Evolutionary conservation across 768 basidiomycete genomes (phyloP), one percentile per base, ranked within the genome.

Genomic region (Sarcodon aspratus): DNA sequence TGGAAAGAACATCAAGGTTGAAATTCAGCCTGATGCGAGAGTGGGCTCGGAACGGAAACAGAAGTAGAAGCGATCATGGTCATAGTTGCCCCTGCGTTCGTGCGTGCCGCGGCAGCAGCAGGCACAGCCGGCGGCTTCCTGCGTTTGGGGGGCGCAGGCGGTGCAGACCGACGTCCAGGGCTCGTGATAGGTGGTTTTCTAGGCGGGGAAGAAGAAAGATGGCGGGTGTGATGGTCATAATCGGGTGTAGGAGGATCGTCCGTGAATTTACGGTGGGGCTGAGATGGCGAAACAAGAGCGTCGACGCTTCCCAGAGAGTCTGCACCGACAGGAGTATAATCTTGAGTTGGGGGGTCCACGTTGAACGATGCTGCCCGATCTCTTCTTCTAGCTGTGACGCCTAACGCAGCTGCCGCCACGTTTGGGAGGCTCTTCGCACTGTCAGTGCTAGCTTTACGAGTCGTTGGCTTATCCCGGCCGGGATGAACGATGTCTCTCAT

Each of bases 71-170:
- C 68, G 36, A 85, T 82, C 1, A 80, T 69, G 7, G 78, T 79
- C 33, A 85, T 79, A 34, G 75, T 76, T 17, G 71, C 73, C 8
- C 77, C 79, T 11, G 72, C 57, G 48, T 72, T 69, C 0, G 71
- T 72, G 45, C 61, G 68, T 32, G 67, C 69, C 11, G 54, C 48
- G 1, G 21, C 21, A 27, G 21, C 21, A 27, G 72, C 64, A 9
- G 86, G 83, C 42, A 82, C 70, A 12, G 85, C 80, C 33, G 86
- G 85, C 1, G 85, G 79, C 55, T 83, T 84, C 57, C 85, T 66
- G 42, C 85, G 70, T 57, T 79, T 78, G 3, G 79, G 74, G n/a
- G 40, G 40, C 9, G 27, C 40, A 8, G 85, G 79, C 0, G 85
- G 80, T 2, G 84, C 74, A 4, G 73, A 67, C 48, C 78, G 50